Conservation (phyloP, 805 yeast genomes). For the Pichia paraexigua region DNA sequence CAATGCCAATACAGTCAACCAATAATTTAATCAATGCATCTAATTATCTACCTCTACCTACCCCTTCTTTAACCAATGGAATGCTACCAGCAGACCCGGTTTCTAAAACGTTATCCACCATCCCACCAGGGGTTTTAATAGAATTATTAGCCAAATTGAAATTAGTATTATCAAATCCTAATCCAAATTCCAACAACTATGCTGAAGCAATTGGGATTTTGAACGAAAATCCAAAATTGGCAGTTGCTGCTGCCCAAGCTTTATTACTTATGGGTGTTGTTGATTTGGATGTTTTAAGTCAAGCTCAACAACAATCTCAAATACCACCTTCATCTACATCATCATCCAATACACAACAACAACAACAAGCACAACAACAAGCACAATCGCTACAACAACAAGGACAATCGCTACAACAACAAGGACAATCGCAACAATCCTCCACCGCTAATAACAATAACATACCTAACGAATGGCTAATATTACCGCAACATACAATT, state of each 20-base stretch:
- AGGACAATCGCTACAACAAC: constrained; percentile 10
- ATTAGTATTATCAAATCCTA: constrained; percentile 43
- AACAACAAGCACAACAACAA: constrained; percentile 8
- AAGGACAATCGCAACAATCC: constrained; percentile 3
- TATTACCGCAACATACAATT: constrained; percentile 40
- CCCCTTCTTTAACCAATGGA: constrained; percentile 16
- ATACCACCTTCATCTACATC: background rate
- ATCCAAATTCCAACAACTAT: constrained; percentile 33
- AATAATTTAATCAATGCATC: constrained; percentile 47
- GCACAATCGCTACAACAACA: constrained; percentile 3
- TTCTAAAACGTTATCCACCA: constrained; percentile 50
- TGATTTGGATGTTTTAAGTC: constrained; percentile 57
- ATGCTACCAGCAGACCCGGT: constrained; percentile 41
- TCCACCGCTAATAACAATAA: background rate
- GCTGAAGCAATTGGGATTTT: constrained; percentile 46
- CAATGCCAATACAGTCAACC: background rate
- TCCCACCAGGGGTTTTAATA: constrained; percentile 64
- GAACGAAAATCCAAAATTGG: constrained; percentile 46
- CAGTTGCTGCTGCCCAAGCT: constrained; percentile 66
- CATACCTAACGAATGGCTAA: constrained; percentile 37
- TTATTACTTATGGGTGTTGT: constrained; percentile 69
- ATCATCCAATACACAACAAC: background rate
- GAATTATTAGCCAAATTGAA: constrained; percentile 64
- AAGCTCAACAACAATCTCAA: constrained; percentile 28
- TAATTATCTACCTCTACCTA: constrained; percentile 45